Evolutionary conservation across 805 yeast genomes (phyloP), one percentile per base, ranked within the genome.

Genomic region (Grigorovia humatica): DNA sequence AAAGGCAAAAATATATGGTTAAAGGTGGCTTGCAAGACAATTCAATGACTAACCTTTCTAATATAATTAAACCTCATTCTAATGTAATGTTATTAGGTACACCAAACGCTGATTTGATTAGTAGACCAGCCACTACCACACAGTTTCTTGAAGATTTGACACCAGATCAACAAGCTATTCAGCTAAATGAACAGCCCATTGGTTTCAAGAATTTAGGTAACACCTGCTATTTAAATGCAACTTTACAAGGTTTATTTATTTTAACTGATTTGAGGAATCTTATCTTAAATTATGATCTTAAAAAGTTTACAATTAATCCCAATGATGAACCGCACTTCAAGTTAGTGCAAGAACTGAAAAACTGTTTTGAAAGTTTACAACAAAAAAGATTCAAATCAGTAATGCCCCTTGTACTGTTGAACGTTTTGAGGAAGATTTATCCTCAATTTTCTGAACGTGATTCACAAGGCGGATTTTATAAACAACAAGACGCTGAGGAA

Each of bases 401-500:
- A 48, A 77, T 80, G 51, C 98, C 98, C 18, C 67, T 80, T 45
- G 72, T 80, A 44, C 78, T 91, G 53, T 71, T 93, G 55, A 73
- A 80, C 41, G 71, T 79, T 32, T 72, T 87, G 58, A 81, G 96
- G 65, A 71, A 74, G 47, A 70, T 73, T 17, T 85, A 80, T 64
- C 97, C 98, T 1, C 98, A 93, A 69, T 93, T 93, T 69, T 86
- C 85, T 44, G 97, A 91, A 65, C 79, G 81, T 54, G 84, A 80
- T 54, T 70, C 72, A 30, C 72, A 74, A 48, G 70, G 73, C 44
- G 97, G 97, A 1, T 70, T 76, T 52, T 85, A 78, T 64, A 89
- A 88, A 68, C 99, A 93, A 71, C 99, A 93, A 70, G 99, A 93
- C 72, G 99, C 99, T 0, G 99, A 93, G 71, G 99, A 93, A 67